Conservation (phyloP, 140 eudicot genomes). For the Flaveria floridana region DNA sequence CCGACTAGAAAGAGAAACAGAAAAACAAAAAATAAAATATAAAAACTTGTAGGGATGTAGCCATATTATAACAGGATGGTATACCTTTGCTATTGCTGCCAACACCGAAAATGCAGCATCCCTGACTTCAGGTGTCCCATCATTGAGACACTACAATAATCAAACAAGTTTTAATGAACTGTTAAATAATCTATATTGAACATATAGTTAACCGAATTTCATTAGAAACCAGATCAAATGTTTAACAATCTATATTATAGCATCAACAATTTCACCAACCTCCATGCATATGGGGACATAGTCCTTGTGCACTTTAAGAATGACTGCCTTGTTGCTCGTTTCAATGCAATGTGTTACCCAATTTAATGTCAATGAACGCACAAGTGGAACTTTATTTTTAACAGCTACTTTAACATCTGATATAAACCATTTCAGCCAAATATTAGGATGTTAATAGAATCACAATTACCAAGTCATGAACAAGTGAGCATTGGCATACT, state of each 20-base stretch:
- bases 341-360: constrained; percentile 95
- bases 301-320: constrained; percentile 90
- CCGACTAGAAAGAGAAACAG: constrained; percentile 46
- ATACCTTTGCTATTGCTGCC: constrained; percentile 95
- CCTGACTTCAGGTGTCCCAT: constrained; percentile 99
- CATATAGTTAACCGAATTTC: background rate
- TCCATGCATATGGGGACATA: constrained; percentile 98
- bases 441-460: constrained; percentile 18
- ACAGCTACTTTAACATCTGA: constrained; percentile 91
- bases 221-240: background rate
- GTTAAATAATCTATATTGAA: background rate
- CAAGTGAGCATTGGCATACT: background rate
- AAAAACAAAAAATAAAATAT: background rate
- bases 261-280: constrained; percentile 54
- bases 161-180: constrained; percentile 2
- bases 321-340: constrained; percentile 82
- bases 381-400: constrained; percentile 97
- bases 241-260: background rate
- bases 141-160: constrained; percentile 74
- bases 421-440: constrained; percentile 26
- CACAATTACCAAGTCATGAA: background rate
- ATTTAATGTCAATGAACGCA: constrained; percentile 82
- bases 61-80: background rate
- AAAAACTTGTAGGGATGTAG: background rate
- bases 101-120: constrained; percentile 97